Conservation (phyloP, 2,329 filamentous ascomycete genomes). For the Microascus cirrosus region DNA sequence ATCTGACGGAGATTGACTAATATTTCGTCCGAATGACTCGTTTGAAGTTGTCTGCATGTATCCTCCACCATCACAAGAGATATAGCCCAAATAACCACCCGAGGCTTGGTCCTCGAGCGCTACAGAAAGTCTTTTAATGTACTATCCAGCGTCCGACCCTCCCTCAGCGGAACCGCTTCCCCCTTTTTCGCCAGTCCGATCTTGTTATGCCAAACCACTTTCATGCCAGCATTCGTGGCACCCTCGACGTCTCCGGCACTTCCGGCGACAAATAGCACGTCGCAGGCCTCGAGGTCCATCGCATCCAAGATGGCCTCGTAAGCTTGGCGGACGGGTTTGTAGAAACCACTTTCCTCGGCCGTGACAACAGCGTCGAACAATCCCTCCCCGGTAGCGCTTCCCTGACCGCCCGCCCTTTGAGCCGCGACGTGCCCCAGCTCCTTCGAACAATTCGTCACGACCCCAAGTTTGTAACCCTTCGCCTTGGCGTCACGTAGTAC, state of each 20-base stretch:
- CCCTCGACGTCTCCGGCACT: constrained; percentile 27
- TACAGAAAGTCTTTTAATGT: constrained; percentile 8
- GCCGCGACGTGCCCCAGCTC: constrained; percentile 15
- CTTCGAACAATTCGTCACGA: constrained; percentile 26
- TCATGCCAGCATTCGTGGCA: constrained; percentile 23
- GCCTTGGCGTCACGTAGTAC: constrained; percentile 12
- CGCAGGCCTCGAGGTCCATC: constrained; percentile 13
- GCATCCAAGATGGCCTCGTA: constrained; percentile 18
- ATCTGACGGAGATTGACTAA: too few relatives aligned
- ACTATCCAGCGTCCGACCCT: constrained; percentile 12
- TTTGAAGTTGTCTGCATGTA: too few relatives aligned
- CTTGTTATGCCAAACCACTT: constrained; percentile 25
- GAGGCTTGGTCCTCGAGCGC: too few relatives aligned
- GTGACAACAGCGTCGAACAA: constrained; percentile 21
- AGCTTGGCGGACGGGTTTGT: constrained; percentile 21
- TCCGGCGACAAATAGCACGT: constrained; percentile 24
- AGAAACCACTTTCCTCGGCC: constrained; percentile 26
- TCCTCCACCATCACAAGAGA: too few relatives aligned
- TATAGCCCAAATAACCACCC: too few relatives aligned
- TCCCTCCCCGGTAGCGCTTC: background rate
- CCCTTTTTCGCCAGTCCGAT: constrained; percentile 16
- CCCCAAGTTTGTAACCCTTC: constrained; percentile 19
- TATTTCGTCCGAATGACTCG: too few relatives aligned
- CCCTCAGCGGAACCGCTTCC: constrained; percentile 11
- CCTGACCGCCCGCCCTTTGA: constrained; percentile 1